A percentile compares a stretch with the other conserved stretches of the same genome.
phyloP scores from a whole-genome alignment of 2,329 filamentous ascomycete species.

The Neophaeococcomyces aloes region DNA sequence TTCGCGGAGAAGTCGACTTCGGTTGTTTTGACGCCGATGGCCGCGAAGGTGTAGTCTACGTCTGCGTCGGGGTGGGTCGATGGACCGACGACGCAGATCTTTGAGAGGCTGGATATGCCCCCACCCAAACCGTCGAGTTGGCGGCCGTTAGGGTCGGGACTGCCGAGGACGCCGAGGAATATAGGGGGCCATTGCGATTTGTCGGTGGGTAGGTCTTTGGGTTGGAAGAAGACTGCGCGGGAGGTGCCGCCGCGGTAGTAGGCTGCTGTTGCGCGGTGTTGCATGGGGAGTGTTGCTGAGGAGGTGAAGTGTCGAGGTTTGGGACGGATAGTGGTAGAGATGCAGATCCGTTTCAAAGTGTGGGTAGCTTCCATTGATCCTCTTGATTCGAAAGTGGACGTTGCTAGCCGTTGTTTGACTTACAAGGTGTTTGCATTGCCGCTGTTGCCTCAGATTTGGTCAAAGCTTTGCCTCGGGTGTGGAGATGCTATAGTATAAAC shows the following conservation, averaged over 20 bases:
- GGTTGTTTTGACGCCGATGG: slow-evolving; percentile 51
- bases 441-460: too few species aligned
- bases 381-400: too few species aligned
- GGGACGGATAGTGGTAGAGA: too few species aligned
- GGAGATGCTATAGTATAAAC: too few species aligned
- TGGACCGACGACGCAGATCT: slow-evolving; percentile 55
- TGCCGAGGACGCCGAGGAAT: slow-evolving; percentile 51
- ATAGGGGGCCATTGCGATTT: slow-evolving; percentile 42
- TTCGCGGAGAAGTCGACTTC: slow-evolving; percentile 57
- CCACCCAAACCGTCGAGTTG: slow-evolving; percentile 63
- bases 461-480: too few species aligned
- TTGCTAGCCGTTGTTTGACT: too few species aligned
- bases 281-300: too few species aligned
- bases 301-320: too few species aligned
- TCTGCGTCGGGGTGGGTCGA: slow-evolving; percentile 42
- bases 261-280: too few species aligned
- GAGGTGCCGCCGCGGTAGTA: slow-evolving; percentile 60
- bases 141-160: slow-evolving; percentile 43
- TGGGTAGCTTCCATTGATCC: too few species aligned
- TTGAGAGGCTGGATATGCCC: slow-evolving; percentile 57
- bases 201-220: slow-evolving; percentile 40
- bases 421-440: too few species aligned
- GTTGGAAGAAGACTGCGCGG: slow-evolving; percentile 51
- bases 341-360: too few species aligned
- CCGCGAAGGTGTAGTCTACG: slow-evolving; percentile 61